A percentile compares a stretch with the other conserved stretches of the same genome.
Evolutionary conservation across 1,284 basidiomycete species (phyloP).

Genomic region (Irpex sp.): DNA sequence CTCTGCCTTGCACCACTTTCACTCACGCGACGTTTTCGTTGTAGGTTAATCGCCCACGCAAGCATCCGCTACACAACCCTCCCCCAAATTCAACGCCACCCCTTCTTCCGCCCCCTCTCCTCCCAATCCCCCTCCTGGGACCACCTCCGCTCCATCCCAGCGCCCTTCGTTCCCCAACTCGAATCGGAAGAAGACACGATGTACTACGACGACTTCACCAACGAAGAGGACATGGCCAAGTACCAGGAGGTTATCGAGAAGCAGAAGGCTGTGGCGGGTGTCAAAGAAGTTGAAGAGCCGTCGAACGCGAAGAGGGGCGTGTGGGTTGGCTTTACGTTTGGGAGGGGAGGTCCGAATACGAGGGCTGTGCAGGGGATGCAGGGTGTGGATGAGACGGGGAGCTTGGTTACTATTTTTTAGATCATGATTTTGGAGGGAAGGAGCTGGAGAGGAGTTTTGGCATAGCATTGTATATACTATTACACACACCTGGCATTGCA

Average conservation of each 20-base stretch:
- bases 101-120: conserved; percentile 86
- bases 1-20: too few species aligned
- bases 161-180: conserved; percentile 94
- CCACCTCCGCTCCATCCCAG: conserved; percentile 69
- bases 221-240: conserved; percentile 95
- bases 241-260: conserved; percentile 98
- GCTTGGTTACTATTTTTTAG: conserved; percentile 66
- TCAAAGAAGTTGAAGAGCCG: conserved; percentile 81
- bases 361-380: conserved; percentile 24
- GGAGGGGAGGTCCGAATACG: conserved; percentile 70
- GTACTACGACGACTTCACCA: conserved; percentile 97
- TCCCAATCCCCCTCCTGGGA: conserved; percentile 77
- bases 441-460: not conserved
- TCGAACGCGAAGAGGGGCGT: conserved; percentile 60
- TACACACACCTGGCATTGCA: not conserved
- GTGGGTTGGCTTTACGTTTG: conserved; percentile 98
- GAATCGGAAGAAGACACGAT: conserved; percentile 95
- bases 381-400: conserved; percentile 22
- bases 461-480: not conserved
- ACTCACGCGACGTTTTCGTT: too few species aligned
- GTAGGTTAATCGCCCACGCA: conserved; percentile 68
- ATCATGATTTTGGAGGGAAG: not conserved
- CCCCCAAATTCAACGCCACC: conserved; percentile 68
- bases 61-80: conserved; percentile 77
- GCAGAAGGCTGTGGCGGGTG: conserved; percentile 88